Evolutionary conservation across 2,329 filamentous ascomycete species (phyloP).

Genomic region (Phaeosphaeriaceae sp.): DNA sequence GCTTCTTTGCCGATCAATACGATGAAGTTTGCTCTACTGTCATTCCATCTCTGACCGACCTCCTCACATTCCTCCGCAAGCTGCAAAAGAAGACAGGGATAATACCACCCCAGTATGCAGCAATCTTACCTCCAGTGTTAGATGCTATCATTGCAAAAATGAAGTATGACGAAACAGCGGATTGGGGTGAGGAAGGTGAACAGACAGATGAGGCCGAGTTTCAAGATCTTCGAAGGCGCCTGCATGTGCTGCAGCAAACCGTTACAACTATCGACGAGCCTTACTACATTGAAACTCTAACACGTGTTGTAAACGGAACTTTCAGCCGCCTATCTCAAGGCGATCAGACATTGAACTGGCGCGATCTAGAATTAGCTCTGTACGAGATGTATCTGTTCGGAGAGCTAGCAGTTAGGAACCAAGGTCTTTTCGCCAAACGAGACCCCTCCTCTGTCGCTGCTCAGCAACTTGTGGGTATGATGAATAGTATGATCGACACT

Average conservation of each 20-base stretch:
- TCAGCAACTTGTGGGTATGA: slow-evolving; percentile 86
- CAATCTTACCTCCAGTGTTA: slow-evolving; percentile 84
- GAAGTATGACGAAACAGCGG: slow-evolving; percentile 94
- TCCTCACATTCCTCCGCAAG: slow-evolving; percentile 89
- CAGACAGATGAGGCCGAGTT: slow-evolving; percentile 98
- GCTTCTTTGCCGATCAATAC: slow-evolving; percentile 97
- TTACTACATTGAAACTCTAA: slow-evolving; percentile 87
- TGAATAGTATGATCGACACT: slow-evolving; percentile 93
- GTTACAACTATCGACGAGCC: slow-evolving; percentile 87
- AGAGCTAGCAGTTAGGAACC: slow-evolving; percentile 87
- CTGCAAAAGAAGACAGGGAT: slow-evolving; percentile 67
- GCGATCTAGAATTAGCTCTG: slow-evolving; percentile 90
- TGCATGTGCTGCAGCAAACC: slow-evolving; percentile 91
- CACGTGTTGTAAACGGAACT: slow-evolving; percentile 83
- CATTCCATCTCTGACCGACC: slow-evolving; percentile 89
- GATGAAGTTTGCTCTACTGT: slow-evolving; percentile 97
- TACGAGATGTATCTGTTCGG: slow-evolving; percentile 97
- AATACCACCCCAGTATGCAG: slow-evolving; percentile 75
- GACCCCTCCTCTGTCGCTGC: slow-evolving; percentile 80
- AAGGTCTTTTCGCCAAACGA: slow-evolving; percentile 84
- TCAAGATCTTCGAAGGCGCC: slow-evolving; percentile 86
- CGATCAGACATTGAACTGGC: slow-evolving; percentile 84
- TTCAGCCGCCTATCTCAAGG: slow-evolving; percentile 77
- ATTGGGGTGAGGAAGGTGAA: slow-evolving; percentile 92
- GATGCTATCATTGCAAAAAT: slow-evolving; percentile 95